phyloP scores from a whole-genome alignment of 768 basidiomycete genomes.

The Agaricus subrufescens region DNA sequence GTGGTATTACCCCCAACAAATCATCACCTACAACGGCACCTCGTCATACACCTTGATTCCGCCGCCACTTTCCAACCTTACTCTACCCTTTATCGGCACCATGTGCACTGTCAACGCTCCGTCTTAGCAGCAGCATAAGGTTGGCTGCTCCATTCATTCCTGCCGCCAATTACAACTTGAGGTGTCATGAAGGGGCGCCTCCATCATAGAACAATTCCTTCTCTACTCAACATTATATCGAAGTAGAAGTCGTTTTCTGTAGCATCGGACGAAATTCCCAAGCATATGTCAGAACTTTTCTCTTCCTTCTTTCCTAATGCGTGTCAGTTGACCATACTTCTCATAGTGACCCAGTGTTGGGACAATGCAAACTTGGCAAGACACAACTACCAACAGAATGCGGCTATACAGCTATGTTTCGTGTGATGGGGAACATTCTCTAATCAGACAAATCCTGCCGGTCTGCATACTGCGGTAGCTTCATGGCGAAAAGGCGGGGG shows the following conservation, averaged over 20 bases:
- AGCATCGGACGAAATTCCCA: slow-evolving; percentile 50
- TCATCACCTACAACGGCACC: slow-evolving; percentile 63
- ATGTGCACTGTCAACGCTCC: neutral
- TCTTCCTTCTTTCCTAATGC: neutral
- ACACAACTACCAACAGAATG: slow-evolving; percentile 69
- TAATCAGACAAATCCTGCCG: slow-evolving; percentile 58
- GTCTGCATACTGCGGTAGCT: slow-evolving; percentile 52
- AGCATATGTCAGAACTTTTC: slow-evolving; percentile 42
- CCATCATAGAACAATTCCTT: slow-evolving; percentile 92
- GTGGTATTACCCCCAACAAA: slow-evolving; percentile 70
- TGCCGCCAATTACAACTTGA: slow-evolving; percentile 49
- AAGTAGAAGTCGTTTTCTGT: slow-evolving; percentile 56
- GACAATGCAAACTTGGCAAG: slow-evolving; percentile 87
- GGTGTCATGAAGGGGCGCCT: slow-evolving; percentile 72
- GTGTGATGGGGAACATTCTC: slow-evolving; percentile 74
- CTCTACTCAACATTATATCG: slow-evolving; percentile 77
- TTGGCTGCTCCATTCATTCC: slow-evolving; percentile 43
- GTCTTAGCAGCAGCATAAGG: slow-evolving; percentile 15
- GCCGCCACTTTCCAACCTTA: slow-evolving; percentile 22
- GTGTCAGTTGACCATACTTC: neutral
- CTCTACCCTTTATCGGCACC: slow-evolving; percentile 25
- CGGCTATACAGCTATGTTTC: slow-evolving; percentile 78
- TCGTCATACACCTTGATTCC: slow-evolving; percentile 68
- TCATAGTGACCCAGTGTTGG: slow-evolving; percentile 81
- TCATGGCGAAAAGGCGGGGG: slow-evolving; percentile 39